Conservation (phyloP, 257 asterid species). For the Nicotiana tabacum region DNA sequence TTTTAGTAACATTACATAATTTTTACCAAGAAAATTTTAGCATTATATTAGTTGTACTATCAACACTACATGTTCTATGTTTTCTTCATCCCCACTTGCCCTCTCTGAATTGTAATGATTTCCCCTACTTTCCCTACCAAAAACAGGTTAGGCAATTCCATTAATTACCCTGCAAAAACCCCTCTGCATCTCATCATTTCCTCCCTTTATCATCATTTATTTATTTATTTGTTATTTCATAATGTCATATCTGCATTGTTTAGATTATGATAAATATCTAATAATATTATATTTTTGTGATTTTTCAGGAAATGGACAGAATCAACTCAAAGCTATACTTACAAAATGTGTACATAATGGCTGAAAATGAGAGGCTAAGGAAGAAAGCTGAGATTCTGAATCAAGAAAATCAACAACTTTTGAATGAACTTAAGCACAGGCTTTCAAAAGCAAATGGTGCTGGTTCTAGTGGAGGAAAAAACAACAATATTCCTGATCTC, state of each 20-base stretch:
- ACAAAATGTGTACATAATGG: constrained; percentile 71
- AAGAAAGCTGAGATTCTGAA: constrained; percentile 66
- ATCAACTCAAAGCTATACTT: constrained; percentile 65
- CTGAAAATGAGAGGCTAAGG: constrained; percentile 74
- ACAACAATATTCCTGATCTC: constrained; percentile 31
- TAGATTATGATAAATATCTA: too few species aligned
- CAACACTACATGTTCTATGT: not conserved
- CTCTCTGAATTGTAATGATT: constrained; percentile 4
- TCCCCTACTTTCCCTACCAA: not conserved
- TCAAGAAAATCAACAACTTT: constrained; percentile 75
- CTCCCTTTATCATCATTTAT: not conserved
- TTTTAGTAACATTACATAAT: not conserved
- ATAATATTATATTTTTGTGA: too few species aligned
- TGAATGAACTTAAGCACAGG: constrained; percentile 54
- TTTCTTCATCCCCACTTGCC: not conserved
- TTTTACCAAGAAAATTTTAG: not conserved
- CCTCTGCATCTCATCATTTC: not conserved
- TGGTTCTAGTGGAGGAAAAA: constrained; percentile 20
- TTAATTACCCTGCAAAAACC: not conserved
- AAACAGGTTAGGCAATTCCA: not conserved
- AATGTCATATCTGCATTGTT: not conserved
- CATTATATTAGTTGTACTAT: not conserved
- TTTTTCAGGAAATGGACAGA: constrained; percentile 45
- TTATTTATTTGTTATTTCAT: too few species aligned
- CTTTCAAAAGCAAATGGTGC: constrained; percentile 28